Evolutionary conservation across 1,284 basidiomycete genomes (phyloP).

Genomic region (Anthracocystis walkeri): DNA sequence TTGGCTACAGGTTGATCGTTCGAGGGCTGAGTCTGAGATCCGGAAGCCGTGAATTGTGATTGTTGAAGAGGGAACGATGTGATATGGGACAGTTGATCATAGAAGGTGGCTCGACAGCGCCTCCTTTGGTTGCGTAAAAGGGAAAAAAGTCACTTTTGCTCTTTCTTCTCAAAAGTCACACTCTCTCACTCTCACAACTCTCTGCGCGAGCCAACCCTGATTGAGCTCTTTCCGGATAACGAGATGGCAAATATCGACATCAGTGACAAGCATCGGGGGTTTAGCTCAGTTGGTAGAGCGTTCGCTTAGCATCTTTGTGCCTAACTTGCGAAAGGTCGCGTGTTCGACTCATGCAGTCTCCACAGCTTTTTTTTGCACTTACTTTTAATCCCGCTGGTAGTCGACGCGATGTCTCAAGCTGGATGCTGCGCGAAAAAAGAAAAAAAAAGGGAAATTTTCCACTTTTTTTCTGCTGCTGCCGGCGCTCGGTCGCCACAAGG

Average conservation of each 20-base stretch:
- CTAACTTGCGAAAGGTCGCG: constrained; percentile 56
- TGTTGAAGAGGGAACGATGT: too few species aligned
- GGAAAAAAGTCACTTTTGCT: constrained; percentile 2
- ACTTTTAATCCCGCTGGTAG: neutral
- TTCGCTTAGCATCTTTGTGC: constrained; percentile 51
- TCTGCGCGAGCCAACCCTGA: neutral
- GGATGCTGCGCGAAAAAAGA: neutral
- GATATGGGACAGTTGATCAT: neutral
- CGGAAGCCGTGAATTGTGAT: too few species aligned
- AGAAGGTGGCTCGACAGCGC: neutral
- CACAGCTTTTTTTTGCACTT: constrained; percentile 18
- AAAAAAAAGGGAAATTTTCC: neutral
- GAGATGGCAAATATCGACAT: neutral
- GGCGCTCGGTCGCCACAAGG: constrained; percentile 1
- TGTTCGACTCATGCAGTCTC: constrained; percentile 62
- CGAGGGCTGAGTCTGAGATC: too few species aligned
- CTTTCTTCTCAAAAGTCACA: constrained; percentile 19
- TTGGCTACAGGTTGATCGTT: too few species aligned
- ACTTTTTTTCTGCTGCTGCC: neutral
- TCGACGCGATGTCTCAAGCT: neutral
- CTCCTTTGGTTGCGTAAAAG: neutral
- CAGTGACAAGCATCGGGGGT: constrained; percentile 18
- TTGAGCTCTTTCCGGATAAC: constrained; percentile 1
- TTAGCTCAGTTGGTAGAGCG: constrained; percentile 61
- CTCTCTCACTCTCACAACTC: neutral